phyloP scores from a whole-genome alignment of 805 yeast species.

The Lipomyces mesembrius region DNA sequence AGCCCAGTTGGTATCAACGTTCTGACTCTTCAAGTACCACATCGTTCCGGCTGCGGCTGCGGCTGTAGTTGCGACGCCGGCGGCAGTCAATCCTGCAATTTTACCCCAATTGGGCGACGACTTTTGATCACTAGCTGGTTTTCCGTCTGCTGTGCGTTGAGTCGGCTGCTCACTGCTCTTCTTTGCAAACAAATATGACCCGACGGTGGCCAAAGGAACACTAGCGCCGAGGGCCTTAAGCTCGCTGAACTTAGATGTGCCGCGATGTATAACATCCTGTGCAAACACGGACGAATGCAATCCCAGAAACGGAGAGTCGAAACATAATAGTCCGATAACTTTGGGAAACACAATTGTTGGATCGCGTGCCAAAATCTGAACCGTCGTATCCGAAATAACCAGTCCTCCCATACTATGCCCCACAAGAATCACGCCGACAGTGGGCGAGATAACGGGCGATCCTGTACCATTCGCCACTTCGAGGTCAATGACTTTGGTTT shows the following conservation, averaged over 20 bases:
- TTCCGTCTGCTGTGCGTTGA: neutral
- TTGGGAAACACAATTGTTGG: constrained; percentile 24
- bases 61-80: constrained; percentile 34
- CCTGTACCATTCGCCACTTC: constrained; percentile 25
- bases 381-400: constrained; percentile 25
- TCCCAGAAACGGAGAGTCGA: constrained; percentile 36
- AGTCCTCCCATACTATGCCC: constrained; percentile 38
- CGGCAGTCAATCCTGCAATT: constrained; percentile 31
- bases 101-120: constrained; percentile 31
- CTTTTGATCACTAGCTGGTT: neutral
- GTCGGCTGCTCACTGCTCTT: constrained; percentile 32
- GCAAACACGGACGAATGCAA: constrained; percentile 36
- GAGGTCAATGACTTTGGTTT: constrained; percentile 29
- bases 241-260: constrained; percentile 32
- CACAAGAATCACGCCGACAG: constrained; percentile 31
- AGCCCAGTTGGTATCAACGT: constrained; percentile 33
- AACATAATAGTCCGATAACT: constrained; percentile 34
- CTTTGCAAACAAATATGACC: constrained; percentile 34
- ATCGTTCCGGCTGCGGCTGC: constrained; percentile 37
- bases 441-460: constrained; percentile 33
- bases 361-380: constrained; percentile 29
- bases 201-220: constrained; percentile 26
- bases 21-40: constrained; percentile 33
- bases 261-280: constrained; percentile 31
- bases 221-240: constrained; percentile 19